Evolutionary conservation across 192 early-diverging fungal species (phyloP).

Genomic region (Chytriomyces confervae): DNA sequence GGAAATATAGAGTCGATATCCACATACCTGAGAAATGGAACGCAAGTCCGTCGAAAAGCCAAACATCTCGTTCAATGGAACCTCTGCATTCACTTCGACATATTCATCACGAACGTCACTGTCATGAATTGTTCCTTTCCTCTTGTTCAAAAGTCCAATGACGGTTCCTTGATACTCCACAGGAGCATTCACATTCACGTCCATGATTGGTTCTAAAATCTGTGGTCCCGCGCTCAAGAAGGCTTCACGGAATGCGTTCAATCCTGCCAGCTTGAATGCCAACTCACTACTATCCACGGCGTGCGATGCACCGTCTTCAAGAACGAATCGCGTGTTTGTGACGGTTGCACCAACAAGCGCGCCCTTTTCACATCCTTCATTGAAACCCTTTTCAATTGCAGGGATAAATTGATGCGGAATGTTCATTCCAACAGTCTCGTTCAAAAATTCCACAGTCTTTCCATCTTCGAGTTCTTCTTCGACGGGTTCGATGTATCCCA

Average conservation of each 20-base stretch:
- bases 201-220: constrained; percentile 96
- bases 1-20: background rate
- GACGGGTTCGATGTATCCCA: constrained; percentile 91
- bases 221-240: constrained; percentile 80
- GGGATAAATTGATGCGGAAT: constrained; percentile 92
- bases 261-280: constrained; percentile 90
- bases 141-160: constrained; percentile 93
- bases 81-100: constrained; percentile 83
- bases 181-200: constrained; percentile 87
- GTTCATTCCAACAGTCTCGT: constrained; percentile 90
- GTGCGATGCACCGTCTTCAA: constrained; percentile 91
- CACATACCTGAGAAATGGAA: constrained; percentile 66
- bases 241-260: constrained; percentile 89
- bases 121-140: constrained; percentile 94
- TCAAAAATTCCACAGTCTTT: constrained; percentile 72
- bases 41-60: constrained; percentile 96
- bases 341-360: constrained; percentile 90
- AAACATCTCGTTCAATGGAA: constrained; percentile 99
- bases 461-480: constrained; percentile 66
- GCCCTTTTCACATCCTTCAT: constrained; percentile 88
- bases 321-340: constrained; percentile 82
- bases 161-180: constrained; percentile 86
- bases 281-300: constrained; percentile 95
- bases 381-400: constrained; percentile 96
- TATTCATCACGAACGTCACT: constrained; percentile 93